Evolutionary conservation across 192 early-diverging fungal species (phyloP).

Genomic region (Mortierella alpina): DNA sequence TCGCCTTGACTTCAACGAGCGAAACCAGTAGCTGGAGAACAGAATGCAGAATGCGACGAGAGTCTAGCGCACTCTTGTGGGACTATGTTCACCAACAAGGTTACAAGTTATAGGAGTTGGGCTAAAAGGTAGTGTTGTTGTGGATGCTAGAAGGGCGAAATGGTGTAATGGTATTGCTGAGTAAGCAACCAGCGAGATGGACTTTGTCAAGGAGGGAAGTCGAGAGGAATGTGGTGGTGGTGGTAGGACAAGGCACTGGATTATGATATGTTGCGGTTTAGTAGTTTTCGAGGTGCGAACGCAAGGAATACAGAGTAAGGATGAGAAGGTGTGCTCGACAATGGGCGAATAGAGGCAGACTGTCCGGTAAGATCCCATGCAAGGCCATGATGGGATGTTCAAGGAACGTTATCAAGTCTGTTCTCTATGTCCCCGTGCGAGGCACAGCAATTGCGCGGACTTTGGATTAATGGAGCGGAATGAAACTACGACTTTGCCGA

Average conservation of each 20-base stretch:
- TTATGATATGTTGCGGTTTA: background rate
- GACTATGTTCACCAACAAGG: too few relatives aligned
- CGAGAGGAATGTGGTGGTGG: background rate
- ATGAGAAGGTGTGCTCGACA: background rate
- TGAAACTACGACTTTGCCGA: background rate
- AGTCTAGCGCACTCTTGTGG: slow-evolving; percentile 12
- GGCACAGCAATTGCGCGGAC: background rate
- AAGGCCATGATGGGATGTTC: slow-evolving; percentile 16
- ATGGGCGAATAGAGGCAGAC: background rate
- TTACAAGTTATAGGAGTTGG: too few relatives aligned
- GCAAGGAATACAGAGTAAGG: background rate
- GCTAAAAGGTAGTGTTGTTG: too few relatives aligned
- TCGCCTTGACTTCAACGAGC: background rate
- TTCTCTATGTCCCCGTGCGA: slow-evolving; percentile 3
- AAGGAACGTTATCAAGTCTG: background rate
- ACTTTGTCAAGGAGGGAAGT: background rate
- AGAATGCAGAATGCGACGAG: background rate
- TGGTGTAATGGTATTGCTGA: background rate
- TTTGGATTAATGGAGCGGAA: too few relatives aligned
- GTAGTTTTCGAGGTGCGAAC: background rate
- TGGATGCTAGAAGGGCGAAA: background rate
- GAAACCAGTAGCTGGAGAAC: background rate
- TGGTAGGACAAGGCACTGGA: background rate
- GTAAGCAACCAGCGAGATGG: too few relatives aligned
- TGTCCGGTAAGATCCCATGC: slow-evolving; percentile 13